Conservation (phyloP, 352 stramenopile genomes). For the Phytophthora kernoviae region DNA sequence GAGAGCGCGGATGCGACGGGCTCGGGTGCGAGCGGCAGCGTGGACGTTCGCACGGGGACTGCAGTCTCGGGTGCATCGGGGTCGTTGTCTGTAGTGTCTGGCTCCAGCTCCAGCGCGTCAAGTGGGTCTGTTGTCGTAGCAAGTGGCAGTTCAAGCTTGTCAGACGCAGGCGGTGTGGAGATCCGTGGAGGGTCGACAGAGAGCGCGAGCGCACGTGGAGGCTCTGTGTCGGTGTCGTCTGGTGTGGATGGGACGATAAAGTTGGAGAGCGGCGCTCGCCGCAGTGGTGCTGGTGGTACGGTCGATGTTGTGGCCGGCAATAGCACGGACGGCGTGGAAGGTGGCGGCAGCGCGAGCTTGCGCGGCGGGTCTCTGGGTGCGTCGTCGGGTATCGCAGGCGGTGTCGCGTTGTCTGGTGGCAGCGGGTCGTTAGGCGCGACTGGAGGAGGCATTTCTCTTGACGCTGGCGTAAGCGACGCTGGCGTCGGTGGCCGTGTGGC, state of each 20-base stretch:
- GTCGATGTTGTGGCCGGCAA: constrained; percentile 4
- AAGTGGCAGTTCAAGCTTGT: constrained; percentile 4
- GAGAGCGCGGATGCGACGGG: neutral
- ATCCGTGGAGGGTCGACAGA: constrained; percentile 1
- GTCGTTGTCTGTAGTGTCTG: neutral
- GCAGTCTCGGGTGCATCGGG: neutral
- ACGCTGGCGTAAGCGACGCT: constrained; percentile 1
- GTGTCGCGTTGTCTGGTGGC: constrained; percentile 7
- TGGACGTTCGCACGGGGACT: constrained; percentile 3
- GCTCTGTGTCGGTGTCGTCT: constrained; percentile 4
- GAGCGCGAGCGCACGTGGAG: constrained; percentile 1
- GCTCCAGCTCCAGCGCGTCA: neutral
- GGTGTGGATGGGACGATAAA: neutral
- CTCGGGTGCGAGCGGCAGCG: neutral
- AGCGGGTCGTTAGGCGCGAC: constrained; percentile 1
- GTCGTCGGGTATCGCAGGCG: constrained; percentile 4
- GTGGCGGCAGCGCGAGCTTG: constrained; percentile 8
- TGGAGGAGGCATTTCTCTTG: constrained; percentile 9
- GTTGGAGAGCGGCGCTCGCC: neutral
- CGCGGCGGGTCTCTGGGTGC: constrained; percentile 8
- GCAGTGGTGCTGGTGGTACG: neutral
- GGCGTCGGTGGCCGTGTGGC: neutral
- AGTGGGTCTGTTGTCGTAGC: constrained; percentile 6
- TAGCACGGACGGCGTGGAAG: constrained; percentile 3
- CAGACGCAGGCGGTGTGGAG: neutral